Percentiles rank a stretch among this genome's conserved stretches.
phyloP scores from a whole-genome alignment of 495 filamentous ascomycete genomes.

The Aeminium ludgeri region DNA sequence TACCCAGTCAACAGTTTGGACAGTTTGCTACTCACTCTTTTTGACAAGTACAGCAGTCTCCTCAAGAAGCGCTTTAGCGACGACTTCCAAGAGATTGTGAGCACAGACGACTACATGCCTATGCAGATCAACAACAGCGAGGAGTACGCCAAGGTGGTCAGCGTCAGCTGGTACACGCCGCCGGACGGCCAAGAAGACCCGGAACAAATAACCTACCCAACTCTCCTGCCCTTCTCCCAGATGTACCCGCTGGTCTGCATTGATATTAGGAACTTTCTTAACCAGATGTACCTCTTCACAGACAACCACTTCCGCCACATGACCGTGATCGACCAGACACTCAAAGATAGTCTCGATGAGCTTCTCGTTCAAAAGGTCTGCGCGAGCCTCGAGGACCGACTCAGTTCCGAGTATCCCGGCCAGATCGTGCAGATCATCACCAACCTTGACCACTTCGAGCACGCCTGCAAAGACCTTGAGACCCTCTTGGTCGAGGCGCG shows the following conservation, averaged over 20 bases:
- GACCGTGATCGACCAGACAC: slow-evolving; percentile 70
- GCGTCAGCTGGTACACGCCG: slow-evolving; percentile 71
- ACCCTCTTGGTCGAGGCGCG: slow-evolving; percentile 63
- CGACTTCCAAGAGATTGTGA: slow-evolving; percentile 91
- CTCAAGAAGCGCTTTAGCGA: slow-evolving; percentile 79
- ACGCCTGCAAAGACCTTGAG: slow-evolving; percentile 75
- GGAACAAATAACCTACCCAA: slow-evolving; percentile 68
- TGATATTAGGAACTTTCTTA: slow-evolving; percentile 88
- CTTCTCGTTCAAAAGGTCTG: slow-evolving; percentile 83
- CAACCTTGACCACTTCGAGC: slow-evolving; percentile 93
- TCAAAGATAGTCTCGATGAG: slow-evolving; percentile 74
- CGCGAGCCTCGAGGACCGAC: slow-evolving; percentile 68
- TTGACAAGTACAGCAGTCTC: slow-evolving; percentile 85
- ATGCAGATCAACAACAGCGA: slow-evolving; percentile 85
- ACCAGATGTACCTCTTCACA: slow-evolving; percentile 90
- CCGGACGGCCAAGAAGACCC: slow-evolving; percentile 47
- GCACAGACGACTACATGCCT: slow-evolving; percentile 97
- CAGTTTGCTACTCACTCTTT: slow-evolving; percentile 65
- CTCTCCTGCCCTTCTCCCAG: slow-evolving; percentile 86
- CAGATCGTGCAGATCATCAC: slow-evolving; percentile 98
- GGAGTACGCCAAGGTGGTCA: slow-evolving; percentile 87
- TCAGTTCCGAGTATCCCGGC: slow-evolving; percentile 82
- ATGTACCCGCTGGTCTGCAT: slow-evolving; percentile 99
- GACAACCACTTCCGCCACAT: slow-evolving; percentile 86
- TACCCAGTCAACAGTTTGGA: slow-evolving; percentile 73